Conservation (phyloP, 192 early-diverging fungal species). For the Backusella luteola region DNA sequence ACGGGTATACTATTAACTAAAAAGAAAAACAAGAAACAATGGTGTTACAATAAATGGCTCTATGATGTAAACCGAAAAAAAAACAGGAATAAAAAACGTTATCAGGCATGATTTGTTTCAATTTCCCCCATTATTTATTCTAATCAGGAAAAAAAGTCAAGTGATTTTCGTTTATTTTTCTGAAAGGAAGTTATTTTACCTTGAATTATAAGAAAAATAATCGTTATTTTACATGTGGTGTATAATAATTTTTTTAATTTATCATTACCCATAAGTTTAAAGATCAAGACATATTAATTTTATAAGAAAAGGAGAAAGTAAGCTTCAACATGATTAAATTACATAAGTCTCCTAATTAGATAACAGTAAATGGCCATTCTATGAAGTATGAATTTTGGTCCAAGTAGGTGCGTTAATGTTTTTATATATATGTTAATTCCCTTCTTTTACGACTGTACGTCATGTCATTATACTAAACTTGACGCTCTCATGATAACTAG, state of each 20-base stretch:
- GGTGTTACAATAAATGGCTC: neutral
- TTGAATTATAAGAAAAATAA: neutral
- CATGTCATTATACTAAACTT: neutral
- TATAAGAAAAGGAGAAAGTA: neutral
- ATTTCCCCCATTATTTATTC: neutral
- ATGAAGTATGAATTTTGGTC: neutral
- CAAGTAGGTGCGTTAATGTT: neutral
- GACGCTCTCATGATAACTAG: neutral
- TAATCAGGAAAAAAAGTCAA: neutral
- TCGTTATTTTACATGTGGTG: neutral
- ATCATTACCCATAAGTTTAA: neutral
- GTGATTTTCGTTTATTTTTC: neutral
- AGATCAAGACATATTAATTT: conserved; percentile 2
- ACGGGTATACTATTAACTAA: neutral
- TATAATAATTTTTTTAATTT: neutral
- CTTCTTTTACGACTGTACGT: neutral
- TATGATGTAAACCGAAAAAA: neutral
- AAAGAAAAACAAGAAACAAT: neutral
- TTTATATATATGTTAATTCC: neutral
- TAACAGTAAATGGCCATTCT: neutral
- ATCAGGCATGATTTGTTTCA: neutral
- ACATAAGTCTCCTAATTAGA: conserved; percentile 4
- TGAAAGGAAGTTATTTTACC: neutral
- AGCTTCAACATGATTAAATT: neutral
- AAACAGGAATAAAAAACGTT: neutral